Conservation (phyloP, 805 yeast genomes). For the Candida schatavii region DNA sequence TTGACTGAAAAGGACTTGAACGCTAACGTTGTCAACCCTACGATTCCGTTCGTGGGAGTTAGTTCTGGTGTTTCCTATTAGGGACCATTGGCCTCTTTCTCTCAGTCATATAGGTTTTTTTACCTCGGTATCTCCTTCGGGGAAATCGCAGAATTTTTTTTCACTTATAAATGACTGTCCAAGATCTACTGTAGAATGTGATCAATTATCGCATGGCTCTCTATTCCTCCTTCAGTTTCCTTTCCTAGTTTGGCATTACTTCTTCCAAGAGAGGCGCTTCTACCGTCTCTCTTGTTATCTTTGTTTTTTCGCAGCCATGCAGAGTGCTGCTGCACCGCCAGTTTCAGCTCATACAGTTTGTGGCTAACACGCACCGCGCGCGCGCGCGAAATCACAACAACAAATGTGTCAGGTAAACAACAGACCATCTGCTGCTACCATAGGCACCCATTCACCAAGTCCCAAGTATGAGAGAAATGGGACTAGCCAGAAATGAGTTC, state of each 20-base stretch:
- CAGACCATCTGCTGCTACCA: neutral
- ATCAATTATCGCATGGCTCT: neutral
- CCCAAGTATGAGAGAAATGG: conserved; percentile 13
- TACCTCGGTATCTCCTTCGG: too few species aligned
- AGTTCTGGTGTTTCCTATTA: conserved; percentile 57
- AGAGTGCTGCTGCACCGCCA: neutral
- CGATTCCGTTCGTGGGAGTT: conserved; percentile 60
- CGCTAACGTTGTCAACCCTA: conserved; percentile 63
- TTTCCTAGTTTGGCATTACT: neutral
- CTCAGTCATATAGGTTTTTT: too few species aligned
- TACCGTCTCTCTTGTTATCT: neutral
- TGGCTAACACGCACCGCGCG: neutral
- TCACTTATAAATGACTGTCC: neutral
- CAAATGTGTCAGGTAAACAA: neutral
- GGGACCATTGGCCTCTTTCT: too few species aligned
- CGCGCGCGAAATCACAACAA: conserved; percentile 1
- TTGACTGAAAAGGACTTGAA: conserved; percentile 64
- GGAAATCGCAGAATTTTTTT: too few species aligned
- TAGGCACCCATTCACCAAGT: neutral
- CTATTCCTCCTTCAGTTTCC: neutral
- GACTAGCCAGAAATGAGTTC: conserved; percentile 31
- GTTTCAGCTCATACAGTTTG: too few species aligned
- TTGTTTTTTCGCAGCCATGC: neutral
- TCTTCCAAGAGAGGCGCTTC: neutral
- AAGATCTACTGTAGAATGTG: neutral